Base-by-base conservation (phyloP, 2,329 filamentous ascomycete species). In the Camillea tinctor region DNA sequence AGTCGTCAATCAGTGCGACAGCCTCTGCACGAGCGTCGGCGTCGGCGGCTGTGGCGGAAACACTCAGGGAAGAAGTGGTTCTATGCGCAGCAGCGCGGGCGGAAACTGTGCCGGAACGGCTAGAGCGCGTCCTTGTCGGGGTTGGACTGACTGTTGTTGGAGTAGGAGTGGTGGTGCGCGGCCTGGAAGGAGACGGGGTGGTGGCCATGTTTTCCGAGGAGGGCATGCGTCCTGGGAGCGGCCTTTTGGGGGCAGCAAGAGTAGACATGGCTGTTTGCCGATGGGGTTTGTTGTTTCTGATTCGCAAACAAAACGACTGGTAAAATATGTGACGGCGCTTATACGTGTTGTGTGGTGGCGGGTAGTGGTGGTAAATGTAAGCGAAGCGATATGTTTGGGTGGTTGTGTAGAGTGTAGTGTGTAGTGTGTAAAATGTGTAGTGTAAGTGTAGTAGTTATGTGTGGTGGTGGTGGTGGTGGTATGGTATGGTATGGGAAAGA, bases 1-100 rank as follows among this genome's bases (percentile, higher is more conserved):
- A 80, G 65, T 97, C 93, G 65, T 96, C 91, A 60, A 97, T 83
- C 59, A 91, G 80, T 17, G 91, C 88, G 50, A 92, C 82, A 63
- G 90, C 88, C 75, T 95, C 92, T 19, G 91, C 92, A 67, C 90
- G 88, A 63, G 88, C 88, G 55, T 93, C 90, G 65, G 92, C 84
- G 58, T 91, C 88, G 36, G 80, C 80, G 61, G 84, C 82, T 55
- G 81, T 76, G 56, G 66, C 65, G 59, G 70, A 73, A 61, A 76
- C 77, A 67, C 75, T 73, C 17, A 81, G 70, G 8, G 78, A 74
- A 4, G 80, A 82, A 59, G 79, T 74, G 64, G 82, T 84, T 66
- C 89, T 85, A 66, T 86, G 81, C 22, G 86, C 86, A 57, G 89
- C 87, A 56, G 88, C 88, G 68, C 91, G 88, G 61, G 90, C 90